Evolutionary conservation across 192 early-diverging fungal genomes (phyloP).

Genomic region (Gamsiella multidivaricata): DNA sequence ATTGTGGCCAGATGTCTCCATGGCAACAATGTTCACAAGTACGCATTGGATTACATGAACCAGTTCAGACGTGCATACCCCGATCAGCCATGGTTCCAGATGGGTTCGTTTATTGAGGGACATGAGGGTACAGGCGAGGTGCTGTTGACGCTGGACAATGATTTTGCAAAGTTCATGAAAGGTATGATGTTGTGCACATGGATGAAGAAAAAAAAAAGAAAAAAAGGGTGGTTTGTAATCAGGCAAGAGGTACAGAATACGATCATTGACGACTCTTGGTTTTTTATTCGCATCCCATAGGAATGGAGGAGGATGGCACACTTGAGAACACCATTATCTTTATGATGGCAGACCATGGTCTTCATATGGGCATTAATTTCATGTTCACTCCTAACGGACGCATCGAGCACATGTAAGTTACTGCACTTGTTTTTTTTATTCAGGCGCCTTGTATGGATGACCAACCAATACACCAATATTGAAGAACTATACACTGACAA

Average conservation of each 20-base stretch:
- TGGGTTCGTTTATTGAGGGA: slow-evolving; percentile 55
- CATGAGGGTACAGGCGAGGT: slow-evolving; percentile 59
- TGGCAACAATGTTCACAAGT: slow-evolving; percentile 53
- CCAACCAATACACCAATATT: too few species aligned
- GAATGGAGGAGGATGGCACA: slow-evolving; percentile 44
- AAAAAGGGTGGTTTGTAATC: too few species aligned
- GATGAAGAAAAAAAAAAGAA: too few species aligned
- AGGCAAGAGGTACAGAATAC: too few species aligned
- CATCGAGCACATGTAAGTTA: slow-evolving; percentile 55
- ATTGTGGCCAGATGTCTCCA: slow-evolving; percentile 52
- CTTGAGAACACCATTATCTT: slow-evolving; percentile 56
- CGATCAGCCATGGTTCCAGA: slow-evolving; percentile 49
- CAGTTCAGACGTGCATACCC: slow-evolving; percentile 48
- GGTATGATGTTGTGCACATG: slow-evolving; percentile 18
- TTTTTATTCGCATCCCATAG: background rate
- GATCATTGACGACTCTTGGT: background rate
- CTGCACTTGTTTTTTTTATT: background rate
- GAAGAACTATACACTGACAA: too few species aligned
- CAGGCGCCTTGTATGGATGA: background rate
- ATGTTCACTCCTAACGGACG: slow-evolving; percentile 52
- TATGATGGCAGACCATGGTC: slow-evolving; percentile 57
- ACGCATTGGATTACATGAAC: slow-evolving; percentile 56
- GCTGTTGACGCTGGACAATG: slow-evolving; percentile 42
- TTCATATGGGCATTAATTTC: slow-evolving; percentile 59
- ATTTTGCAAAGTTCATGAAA: slow-evolving; percentile 43